Base-by-base conservation (phyloP, 306 rosid genomes). In the Amphicarpaea edgeworthii region DNA sequence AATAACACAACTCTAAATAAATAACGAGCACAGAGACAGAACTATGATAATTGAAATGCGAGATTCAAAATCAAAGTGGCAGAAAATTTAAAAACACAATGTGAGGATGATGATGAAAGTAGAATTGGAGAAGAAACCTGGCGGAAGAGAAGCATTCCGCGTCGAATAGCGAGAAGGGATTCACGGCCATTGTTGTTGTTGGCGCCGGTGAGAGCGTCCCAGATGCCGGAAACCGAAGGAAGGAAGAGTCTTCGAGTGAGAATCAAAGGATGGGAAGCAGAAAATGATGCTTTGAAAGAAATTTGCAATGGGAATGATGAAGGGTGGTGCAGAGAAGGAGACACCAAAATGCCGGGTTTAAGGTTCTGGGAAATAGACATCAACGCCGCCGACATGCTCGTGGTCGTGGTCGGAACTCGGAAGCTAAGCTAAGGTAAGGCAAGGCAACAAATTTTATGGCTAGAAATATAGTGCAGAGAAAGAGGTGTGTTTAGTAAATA, bases 81-180 rank as follows among this genome's bases (percentile, higher is more conserved):
- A 54, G 4, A 46, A 24, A 24, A 7, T 3, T n/a, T 14, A 30
- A 50, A 50, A 12, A 20, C 3, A 43, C 32, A 11, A 34, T n/a
- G 4, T 6, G 20, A 26, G 32, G 37, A 30, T 4, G 37, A 30
- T 4, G 37, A 30, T 30, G 37, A 4, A 4, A 30, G 37, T 4
- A 30, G 37, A 30, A 3, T 30, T 30, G 6, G 37, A 30, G 32
- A 34, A 34, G n/a, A 85, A 46, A 94, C 96, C 95, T 86, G 88
- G 38, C 89, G 86, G 78, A 92, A 94, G 76, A 94, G 93, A 47
- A 83, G 77, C 98, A 94, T 92, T 58, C 97, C 98, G 0, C 93
- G 84, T 23, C 96, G 90, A 82, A 88, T 84, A 0, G 96, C 87
- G 12, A 82, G 73, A 5, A 91, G 20, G 17, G 97, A 86, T 69